Evolutionary conservation across 257 asterid species (phyloP), one percentile per base, ranked within the genome.

Genomic region (Capsicum baccatum): DNA sequence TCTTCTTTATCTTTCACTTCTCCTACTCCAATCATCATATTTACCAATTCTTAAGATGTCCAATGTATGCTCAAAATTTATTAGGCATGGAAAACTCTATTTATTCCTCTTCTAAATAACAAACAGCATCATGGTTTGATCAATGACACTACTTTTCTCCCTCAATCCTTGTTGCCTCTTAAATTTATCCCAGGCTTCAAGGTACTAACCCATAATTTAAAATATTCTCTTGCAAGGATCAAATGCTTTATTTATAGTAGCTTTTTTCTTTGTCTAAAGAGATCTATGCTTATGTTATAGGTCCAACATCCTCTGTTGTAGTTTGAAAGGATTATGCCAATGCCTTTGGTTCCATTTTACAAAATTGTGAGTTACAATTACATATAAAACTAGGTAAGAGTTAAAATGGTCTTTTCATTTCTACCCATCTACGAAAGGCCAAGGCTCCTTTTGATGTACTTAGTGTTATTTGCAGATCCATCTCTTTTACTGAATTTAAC

Each of bases 191-290:
- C 33, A 26, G 33, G 1, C 42, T 9, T 13, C 55, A 12, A 1
- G 44, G 35, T 26, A 47, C 39, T 15, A 83, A 69, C 44, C 59
- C 26, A 26, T 0, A 13, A 9, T 59, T 13, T 63, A 19, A 62
- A 3, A n/a, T 19, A 6, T 81, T 76, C 78, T 81, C 63, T 48
- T 12, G 21, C 6, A 81, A 81, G 59, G 84, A 81, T 44, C 84
- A 62, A 19, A 37, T 63, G 14, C 19, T 81, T 6, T 8, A 59
- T 56, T 37, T 48, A 0, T 69, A 33, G 85, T 6, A 66, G 5
- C 69, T 82, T 9, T 21, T 79, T 11, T 50, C 67, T 67, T 11
- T 66, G 7, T n/a, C 19, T 26, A 54, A 82, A 50, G 79, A 33
- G 12, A 42, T 82, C 16, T 82, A 6, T 82, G 54, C 79, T 5